These are phyloP conservation scores for Oenanthe sinensis DNA, from an alignment of 129 eudicot species.

Conservation along the genomic window DNA sequence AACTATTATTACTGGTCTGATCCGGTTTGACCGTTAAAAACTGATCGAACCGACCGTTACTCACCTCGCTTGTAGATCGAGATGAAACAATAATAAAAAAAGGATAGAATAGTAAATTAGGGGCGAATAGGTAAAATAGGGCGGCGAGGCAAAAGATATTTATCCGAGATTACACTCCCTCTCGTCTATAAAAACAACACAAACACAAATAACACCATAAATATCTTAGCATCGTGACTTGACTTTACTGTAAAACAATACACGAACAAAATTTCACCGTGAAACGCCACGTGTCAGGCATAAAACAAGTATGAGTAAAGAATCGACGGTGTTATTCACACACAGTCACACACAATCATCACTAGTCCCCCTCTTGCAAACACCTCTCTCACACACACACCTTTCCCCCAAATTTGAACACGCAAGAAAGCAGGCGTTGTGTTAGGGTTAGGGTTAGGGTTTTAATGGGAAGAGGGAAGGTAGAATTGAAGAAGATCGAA, in stretches of 20 bases:
- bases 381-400: background rate
- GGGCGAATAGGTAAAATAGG: background rate
- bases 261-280: background rate
- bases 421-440: too few relatives aligned
- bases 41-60: too few relatives aligned
- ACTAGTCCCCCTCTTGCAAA: background rate
- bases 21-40: too few relatives aligned
- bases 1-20: too few relatives aligned
- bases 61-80: too few relatives aligned
- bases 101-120: background rate
- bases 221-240: background rate
- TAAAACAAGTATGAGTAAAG: background rate
- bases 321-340: background rate
- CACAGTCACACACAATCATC: background rate
- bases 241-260: background rate
- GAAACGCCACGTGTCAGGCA: slow-evolving; percentile 4
- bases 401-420: slow-evolving; percentile 2
- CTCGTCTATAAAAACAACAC: too few relatives aligned
- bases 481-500: slow-evolving; percentile 12
- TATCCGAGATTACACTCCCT: background rate
- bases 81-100: too few relatives aligned
- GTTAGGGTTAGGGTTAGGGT: slow-evolving; percentile 9
- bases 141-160: background rate
- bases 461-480: slow-evolving; percentile 16
- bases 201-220: too few relatives aligned